Evolutionary conservation across 495 filamentous ascomycete species (phyloP), one percentile per base, ranked within the genome.

Genomic region (Mytilinidion resinicola): DNA sequence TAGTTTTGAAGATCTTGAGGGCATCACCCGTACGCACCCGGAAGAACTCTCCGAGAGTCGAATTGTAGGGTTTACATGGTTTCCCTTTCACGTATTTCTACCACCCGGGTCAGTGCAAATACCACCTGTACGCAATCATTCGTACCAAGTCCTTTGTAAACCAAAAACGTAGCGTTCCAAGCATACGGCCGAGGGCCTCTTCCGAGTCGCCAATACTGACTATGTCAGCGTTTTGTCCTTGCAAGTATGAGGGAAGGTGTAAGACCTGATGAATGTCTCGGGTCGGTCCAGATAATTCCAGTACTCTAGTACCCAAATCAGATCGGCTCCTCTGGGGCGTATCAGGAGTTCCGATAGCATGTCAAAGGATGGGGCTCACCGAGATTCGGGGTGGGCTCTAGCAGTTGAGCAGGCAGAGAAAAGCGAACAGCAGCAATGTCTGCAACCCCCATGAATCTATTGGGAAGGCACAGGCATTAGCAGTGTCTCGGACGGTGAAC

Each of bases 21-120:
- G 19, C 42, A 20, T 57, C 11, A 43, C 9, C n/a, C 25, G 19
- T 43, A 77, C 81, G 67, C 77, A 90, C 88, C 73, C 93, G 80
- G 74, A 98, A 98, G 74, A 96, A 97, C 73, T 98, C 93, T n/a
- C 93, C 93, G 41, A 98, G 72, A 8, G 89, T 89, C 38, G 91
- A 96, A 71, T 98, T 98, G 73, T 98, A 98, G 7, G 93, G 93
- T 72, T 98, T 98, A 82, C 90, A 96, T 9, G 93, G 93, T 75
- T 91, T 96, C 46, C 93, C 92, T 72, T 97, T 97, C 63, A 96
- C 89, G 66, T 96, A 98, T 83, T 97, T 98, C 79, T 87, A 67
- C 39, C 36, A 52, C 30, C 64, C 5, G 14, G 0, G 17, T 49
- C 33, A 49, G 17, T n/a, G 19, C 14, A 19, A 50, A 30, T 66